Evolutionary conservation across 495 filamentous ascomycete species (phyloP), one percentile per base, ranked within the genome.

Genomic region (Xylaria longipes): DNA sequence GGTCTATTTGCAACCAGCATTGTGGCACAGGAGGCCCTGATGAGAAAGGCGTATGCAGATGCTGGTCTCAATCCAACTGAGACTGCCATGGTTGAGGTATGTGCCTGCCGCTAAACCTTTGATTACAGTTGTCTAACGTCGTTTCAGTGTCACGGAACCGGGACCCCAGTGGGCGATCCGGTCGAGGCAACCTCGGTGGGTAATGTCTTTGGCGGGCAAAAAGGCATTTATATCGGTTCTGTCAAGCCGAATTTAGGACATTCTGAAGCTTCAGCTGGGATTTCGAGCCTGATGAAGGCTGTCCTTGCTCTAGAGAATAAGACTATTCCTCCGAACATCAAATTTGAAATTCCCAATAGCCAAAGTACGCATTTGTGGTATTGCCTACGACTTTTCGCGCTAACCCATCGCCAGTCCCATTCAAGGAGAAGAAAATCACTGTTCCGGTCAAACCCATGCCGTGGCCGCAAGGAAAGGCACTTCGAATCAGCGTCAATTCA

Each of bases 201-300:
- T 12, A 54, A 60, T 20, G 74, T 78, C 1, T 79, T 83, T 50
- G 78, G 77, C 8, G 70, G 39, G 39, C 6, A 77, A 5, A 61
- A 72, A 0, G 77, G 81, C 1, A 71, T 86, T 4, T 80, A 81
- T 58, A 80, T 90, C 46, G 86, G 86, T 2, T 85, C 85, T 0
- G 77, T 88, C 0, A 89, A 89, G 61, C 80, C 83, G 0, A 86
- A 87, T 66, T 73, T 87, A 4, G 85, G 87, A 0, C 87, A 89
- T 70, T 63, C 77, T 1, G 87, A 88, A 75, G 85, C 80, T 0
- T 77, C 82, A 0, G 79, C 80, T 39, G 87, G 87, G n/a, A 79
- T 82, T 0, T 82, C 81, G 1, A 43, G 39, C 11, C 57, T 88
- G 6, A 84, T 89, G 29, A 89, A 89, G 61, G 79, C 79, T 4